Base-by-base conservation (phyloP, 2,329 filamentous ascomycete species). In the Arthroderma sp. region DNA sequence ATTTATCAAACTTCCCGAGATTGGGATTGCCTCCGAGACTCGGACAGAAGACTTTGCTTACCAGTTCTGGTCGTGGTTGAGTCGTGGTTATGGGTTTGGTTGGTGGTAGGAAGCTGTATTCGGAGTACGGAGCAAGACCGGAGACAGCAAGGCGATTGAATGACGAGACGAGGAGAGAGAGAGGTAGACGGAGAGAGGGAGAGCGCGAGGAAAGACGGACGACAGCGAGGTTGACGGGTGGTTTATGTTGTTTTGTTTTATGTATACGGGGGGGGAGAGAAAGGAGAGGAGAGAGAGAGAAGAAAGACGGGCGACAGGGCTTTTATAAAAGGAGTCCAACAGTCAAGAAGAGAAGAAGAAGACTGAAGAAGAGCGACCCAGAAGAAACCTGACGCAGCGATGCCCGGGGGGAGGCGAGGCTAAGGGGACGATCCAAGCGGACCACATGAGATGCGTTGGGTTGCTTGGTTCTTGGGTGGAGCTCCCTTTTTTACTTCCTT, bases 361-460 rank as follows among this genome's bases (percentile, higher is more conserved):
- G 44, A 31, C 17, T 17, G 37, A 13, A 15, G 13, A 21, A 25
- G 21, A 17, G 8, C 25, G 44, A 25, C 21, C 6, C 41, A 21
- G 41, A 47, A 25, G 17, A 25, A 21, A 15, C 17, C 4, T 13
- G 17, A 47, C 13, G 23, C 21, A 31, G 25, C 25, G 43, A 17
- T 31, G 28, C 28, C 35, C 43, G 25, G 23, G 25, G 47, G 25
- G 47, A 33, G 47, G 47, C 47, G 47, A 51, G 47, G 47, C 47
- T 51, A 51, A 51, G 47, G 47, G n/a, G n/a, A n/a, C 47, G 47
- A 51, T 51, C 47, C 47, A 51, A 51, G 47, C 47, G 47, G n/a
- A 51, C 47, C 47, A 51, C 47, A 51, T 53, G 19, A 31, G 41
- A 21, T 31, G 23, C n/a, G 8, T 43, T 17, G 28, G 33, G 5